These are phyloP conservation scores for Kluyveromyces aestuarii DNA, from an alignment of 805 yeast species.

Conservation along the genomic window DNA sequence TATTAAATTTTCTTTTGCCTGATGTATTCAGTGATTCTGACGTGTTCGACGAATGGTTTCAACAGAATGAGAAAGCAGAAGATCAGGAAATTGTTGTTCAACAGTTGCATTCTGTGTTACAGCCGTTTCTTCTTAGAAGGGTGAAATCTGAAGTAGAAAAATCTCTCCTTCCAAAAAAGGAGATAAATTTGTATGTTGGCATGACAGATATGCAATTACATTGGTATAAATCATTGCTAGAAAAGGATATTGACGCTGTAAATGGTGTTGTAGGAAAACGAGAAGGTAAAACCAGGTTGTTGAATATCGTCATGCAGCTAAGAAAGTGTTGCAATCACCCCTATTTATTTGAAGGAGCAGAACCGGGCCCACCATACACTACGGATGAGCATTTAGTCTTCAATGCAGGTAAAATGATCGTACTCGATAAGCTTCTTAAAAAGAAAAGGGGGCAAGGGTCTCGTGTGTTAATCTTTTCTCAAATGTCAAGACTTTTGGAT, in stretches of 20 bases:
- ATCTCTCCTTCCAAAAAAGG: constrained; percentile 82
- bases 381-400: constrained; percentile 89
- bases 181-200: constrained; percentile 80
- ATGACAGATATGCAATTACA: constrained; percentile 92
- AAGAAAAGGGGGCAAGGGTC: constrained; percentile 71
- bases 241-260: constrained; percentile 92
- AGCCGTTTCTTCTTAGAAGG: constrained; percentile 83
- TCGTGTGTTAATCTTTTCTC: constrained; percentile 84
- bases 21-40: constrained; percentile 92
- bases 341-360: constrained; percentile 96
- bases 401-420: constrained; percentile 86
- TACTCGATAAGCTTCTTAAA: constrained; percentile 72
- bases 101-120: constrained; percentile 78
- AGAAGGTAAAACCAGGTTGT: constrained; percentile 82
- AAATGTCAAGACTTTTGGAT: constrained; percentile 85
- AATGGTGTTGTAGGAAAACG: constrained; percentile 93
- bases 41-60: constrained; percentile 87
- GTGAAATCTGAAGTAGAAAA: constrained; percentile 91
- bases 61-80: constrained; percentile 35
- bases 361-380: constrained; percentile 96
- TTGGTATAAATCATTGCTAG: constrained; percentile 85
- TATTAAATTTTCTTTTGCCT: constrained; percentile 80
- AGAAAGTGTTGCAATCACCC: constrained; percentile 97
- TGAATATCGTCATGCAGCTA: constrained; percentile 93
- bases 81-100: constrained; percentile 78